Conservation (phyloP, 306 rosid genomes). For the Adenanthera pavonina region DNA sequence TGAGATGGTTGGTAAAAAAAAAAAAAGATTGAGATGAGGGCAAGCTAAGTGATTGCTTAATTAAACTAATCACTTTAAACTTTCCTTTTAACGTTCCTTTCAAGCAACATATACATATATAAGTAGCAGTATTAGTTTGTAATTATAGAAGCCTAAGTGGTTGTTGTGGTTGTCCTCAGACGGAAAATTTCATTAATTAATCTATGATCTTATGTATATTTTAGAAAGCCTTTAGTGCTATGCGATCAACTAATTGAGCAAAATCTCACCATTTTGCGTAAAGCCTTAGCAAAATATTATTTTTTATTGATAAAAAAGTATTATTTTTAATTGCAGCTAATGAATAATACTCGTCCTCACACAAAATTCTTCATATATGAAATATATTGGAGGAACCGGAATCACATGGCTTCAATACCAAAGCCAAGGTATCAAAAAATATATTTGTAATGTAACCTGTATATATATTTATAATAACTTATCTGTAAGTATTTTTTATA, state of each 20-base stretch:
- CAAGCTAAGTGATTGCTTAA: background rate
- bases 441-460: no score
- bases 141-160: background rate
- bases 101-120: background rate
- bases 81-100: background rate
- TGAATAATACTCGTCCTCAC: no score
- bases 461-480: no score
- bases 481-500: no score
- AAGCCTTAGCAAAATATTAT: background rate
- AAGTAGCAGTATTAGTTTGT: background rate
- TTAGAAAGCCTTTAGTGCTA: background rate
- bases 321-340: background rate
- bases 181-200: background rate
- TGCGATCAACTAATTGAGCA: background rate
- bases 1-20: no score
- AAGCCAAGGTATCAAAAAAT: no score
- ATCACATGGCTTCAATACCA: no score
- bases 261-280: background rate
- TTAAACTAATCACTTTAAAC: background rate
- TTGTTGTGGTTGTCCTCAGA: background rate
- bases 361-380: no score
- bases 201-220: background rate
- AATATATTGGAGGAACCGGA: no score
- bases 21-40: background rate
- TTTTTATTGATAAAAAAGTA: no score